Base-by-base conservation (phyloP, 345 rosid species). In the Anacardium occidentale region DNA sequence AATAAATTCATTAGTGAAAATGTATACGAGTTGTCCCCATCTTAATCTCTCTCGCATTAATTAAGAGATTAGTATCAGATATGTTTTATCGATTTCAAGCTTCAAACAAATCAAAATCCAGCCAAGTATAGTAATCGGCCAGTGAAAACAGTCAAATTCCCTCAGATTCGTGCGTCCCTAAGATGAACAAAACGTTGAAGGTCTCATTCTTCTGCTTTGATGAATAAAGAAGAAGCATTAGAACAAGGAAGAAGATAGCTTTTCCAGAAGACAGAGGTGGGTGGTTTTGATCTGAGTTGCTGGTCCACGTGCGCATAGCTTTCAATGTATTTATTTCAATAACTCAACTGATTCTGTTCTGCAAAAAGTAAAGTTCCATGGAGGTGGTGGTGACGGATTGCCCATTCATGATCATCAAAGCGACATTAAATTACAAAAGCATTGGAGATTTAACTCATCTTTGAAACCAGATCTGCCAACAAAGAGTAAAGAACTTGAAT, bases 281-380 rank as follows among this genome's bases (percentile, higher is more conserved):
- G 79, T 74, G 61, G 70, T 54, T 54, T 52, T n/a, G 70, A 50
- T 50, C 50, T 22, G 54, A 47, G 20, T 50, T n/a, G 51, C 47
- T 63, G 26, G 22, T 70, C n/a, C 60, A 54, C 64, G 61, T 59
- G 71, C 26, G 4, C 24, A 26, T 66, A 73, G 76, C 7, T 37
- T 37, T 37, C 42, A 37, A 7, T 4, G 7, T 37, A 1, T 0
- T 59, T 14, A 3, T 26, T 25, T 48, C 24, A 50, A 3, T 8
- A 14, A 50, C 25, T 50, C 56, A 26, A 65, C 69, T 25, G 47
- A 24, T 48, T 6, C 8, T 7, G 17, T 14, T 3, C 10, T n/a
- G 10, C 14, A 13, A 11, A 56, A 4, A 58, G 40, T 58, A 3
- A 10, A 48, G 53, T 48, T 48, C 53, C 53, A 14, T 0, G 40